Evolutionary conservation across 1,284 basidiomycete genomes (phyloP), one percentile per base, ranked within the genome.

Genomic region (Cutaneotrichosporon cavernicola): DNA sequence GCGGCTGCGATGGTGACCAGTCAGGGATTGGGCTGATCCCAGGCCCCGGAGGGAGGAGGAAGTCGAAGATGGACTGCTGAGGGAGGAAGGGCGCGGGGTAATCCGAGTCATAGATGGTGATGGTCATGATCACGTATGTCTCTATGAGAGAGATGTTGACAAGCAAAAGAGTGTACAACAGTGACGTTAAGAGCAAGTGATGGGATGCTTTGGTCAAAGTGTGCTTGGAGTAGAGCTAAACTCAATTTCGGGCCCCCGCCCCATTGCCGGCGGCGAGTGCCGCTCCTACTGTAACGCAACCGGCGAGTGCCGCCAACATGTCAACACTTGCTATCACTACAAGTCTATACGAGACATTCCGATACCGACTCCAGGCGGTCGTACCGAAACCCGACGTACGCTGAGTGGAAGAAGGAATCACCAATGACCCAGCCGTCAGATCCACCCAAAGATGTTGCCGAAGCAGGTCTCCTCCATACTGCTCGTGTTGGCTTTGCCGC

Each of bases 371-470:
- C 90, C 87, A 0, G 89, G 79, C 0, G 91, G 30, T 82, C 78
- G 68, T 87, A 89, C 38, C 90, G 85, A 82, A 88, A 94, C 5
- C 92, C 89, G 0, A 90, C 88, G 81, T 93, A 96, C 0, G 92
- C 90, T 73, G 93, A 94, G 86, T 95, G 97, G 84, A 84, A 59
- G 26, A 74, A 74, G 21, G 77, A 74, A 60, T 76, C 76, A 4
- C 77, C 79, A 6, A 79, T 72, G 58, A 80, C 13, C 58, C 49
- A 60, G 22, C 30, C 7, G 18, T 40, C 50, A 4, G 16, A 10
- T n/a, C n/a, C 36, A 60, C 2, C 16, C 59, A 11, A 53, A 51
- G 9, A 43, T 8, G 51, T 60, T 60, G 26, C 38, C 36, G 5
- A 60, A 14, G 21, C 50, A 53, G 4, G 50, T 60, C 50, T 31